Base-by-base conservation (phyloP, 108 stramenopile genomes). In the Fragilaria radians region DNA sequence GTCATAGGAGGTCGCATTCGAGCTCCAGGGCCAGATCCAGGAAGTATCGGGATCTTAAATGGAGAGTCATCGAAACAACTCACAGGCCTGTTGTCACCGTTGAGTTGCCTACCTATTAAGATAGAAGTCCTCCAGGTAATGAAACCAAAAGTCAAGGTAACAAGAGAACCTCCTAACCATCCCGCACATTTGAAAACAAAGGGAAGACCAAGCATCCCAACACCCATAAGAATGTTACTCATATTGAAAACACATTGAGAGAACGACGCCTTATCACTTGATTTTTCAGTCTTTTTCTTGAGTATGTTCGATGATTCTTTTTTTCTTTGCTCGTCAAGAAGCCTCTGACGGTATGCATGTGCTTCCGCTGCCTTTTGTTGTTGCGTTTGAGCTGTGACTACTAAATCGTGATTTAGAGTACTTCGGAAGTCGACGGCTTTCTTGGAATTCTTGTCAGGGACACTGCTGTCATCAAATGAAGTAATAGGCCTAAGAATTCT, bases 221-320 rank as follows among this genome's bases (percentile, higher is more conserved):
- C 87, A 42, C 87, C 68, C 87, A 88, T 88, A 29, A 88, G 64
- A 51, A 88, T 88, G 57, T 88, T 88, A 5, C 80, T 71, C 77
- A 88, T 63, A 58, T 88, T 88, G 65, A 88, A 88, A 19, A 70
- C 65, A 33, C 82, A 73, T 63, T 85, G 74, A 7, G 42, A 54
- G 60, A 80, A 75, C 50, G 71, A 78, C 34, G 81, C 69, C 63
- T 88, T 84, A 19, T 76, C 78, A 19, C 30, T 31, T 17, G 5
- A 60, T 32, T 51, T 34, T 24, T 50, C 36, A 52, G 19, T 25
- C 28, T 70, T 62, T 7, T 42, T 42, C 32, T 52, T 73, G 33
- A 52, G 53, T 34, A 36, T 47, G 27, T 7, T 24, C 18, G 62
- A 55, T 46, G 31, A 66, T 49, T 21, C 47, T 32, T 69, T 46